phyloP scores from a whole-genome alignment of 78 protist genomes.

The Tieghemostelium lacteum region DNA sequence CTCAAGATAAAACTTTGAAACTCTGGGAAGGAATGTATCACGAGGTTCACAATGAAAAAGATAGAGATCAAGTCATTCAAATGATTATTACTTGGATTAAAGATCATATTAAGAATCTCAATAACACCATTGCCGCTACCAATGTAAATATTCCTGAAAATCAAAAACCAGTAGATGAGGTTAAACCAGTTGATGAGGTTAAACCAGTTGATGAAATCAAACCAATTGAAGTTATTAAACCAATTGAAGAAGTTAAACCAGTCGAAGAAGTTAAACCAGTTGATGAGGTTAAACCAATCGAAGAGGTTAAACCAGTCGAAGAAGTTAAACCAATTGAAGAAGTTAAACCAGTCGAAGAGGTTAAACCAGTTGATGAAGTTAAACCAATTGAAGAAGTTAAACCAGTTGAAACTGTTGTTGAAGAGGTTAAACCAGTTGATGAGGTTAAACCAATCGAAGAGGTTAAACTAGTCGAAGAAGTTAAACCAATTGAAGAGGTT shows the following conservation, averaged over 20 bases:
- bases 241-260: conserved; percentile 13
- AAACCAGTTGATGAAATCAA: background rate
- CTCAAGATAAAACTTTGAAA: conserved; percentile 54
- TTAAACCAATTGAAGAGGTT: background rate
- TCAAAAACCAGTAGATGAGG: background rate
- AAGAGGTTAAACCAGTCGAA: background rate
- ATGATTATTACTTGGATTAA: conserved; percentile 44
- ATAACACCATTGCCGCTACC: background rate
- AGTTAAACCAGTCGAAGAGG: background rate
- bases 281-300: background rate
- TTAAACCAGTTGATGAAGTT: too few relatives aligned
- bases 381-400: conserved; percentile 17
- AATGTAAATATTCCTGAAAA: too few relatives aligned
- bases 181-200: background rate
- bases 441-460: conserved; percentile 10
- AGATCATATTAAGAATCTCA: background rate
- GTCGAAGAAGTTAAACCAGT: background rate
- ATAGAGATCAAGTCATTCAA: conserved; percentile 27
- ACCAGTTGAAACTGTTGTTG: conserved; percentile 13
- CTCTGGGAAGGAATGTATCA: conserved; percentile 67
- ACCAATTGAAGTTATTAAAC: background rate
- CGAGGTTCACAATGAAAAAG: conserved; percentile 65
- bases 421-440: background rate
- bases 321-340: conserved; percentile 3
- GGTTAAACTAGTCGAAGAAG: conserved; percentile 7